Evolutionary conservation across 768 basidiomycete species (phyloP), one percentile per base, ranked within the genome.

Genomic region (Mycena chlorophos): DNA sequence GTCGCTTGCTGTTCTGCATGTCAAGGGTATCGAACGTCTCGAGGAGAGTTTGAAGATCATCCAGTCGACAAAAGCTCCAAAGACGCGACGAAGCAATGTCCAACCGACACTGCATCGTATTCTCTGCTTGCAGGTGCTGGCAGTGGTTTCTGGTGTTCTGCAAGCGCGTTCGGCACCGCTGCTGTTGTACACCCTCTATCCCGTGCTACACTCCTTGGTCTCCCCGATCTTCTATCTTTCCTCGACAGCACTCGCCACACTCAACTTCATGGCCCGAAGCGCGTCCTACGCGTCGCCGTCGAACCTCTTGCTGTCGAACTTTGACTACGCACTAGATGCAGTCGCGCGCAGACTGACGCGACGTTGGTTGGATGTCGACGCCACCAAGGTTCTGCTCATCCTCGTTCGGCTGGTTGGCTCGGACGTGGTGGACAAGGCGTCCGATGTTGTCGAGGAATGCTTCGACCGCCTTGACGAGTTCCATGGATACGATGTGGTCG

Each of bases 391-490:
- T 5, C 77, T 99, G 20, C 82, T 85, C 14, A 74, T 94, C 25
- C 85, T 98, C 67, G 82, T 98, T 54, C 86, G 89, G 8, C 78
- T 98, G 13, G 91, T 96, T 5, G 96, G 97, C 0, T 78, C 78
- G 26, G 88, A 90, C 52, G 85, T 98, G 28, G 91, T 98, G 0
- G 86, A 90, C 43, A 86, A 86, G 62, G 94, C 97, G 6, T 86
- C 88, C 14, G 97, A 98, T 68, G 86, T 98, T 10, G 94, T 98
- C 10, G 96, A 97, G 69, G 95, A 97, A 69, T 95, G 96, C 57
- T 98, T 98, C 63, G 96, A 98, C 70, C 85, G 94, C 26, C 76
- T 98, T 19, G 97, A 98, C 65, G 94, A 97, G 60, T 98, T 84
- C 67, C 96, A 98, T 69, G 96, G 94, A 14, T 98, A 99, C 71